Evolutionary conservation across 495 filamentous ascomycete species (phyloP).

Genomic region (Penicillium longicatenatum): DNA sequence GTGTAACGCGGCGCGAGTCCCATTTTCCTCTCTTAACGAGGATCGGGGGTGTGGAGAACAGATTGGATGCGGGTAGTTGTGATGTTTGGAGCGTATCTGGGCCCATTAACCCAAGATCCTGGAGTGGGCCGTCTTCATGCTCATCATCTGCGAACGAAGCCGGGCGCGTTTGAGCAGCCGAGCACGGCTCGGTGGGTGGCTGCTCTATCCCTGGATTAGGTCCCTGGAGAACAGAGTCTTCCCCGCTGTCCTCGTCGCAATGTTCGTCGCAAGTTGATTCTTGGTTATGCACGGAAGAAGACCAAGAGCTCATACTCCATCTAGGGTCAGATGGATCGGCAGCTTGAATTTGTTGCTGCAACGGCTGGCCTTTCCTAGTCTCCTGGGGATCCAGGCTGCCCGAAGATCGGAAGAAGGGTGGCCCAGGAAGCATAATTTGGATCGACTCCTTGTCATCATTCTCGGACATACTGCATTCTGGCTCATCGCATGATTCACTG

Average conservation of each 20-base stretch:
- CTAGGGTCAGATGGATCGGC: constrained; percentile 34
- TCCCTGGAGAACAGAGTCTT: constrained; percentile 6
- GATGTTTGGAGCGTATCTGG: constrained; percentile 19
- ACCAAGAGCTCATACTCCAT: constrained; percentile 58
- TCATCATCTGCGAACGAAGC: constrained; percentile 23
- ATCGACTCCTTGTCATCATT: constrained; percentile 60
- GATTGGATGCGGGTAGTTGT: constrained; percentile 5
- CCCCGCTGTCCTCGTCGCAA: constrained; percentile 36
- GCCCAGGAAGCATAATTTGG: constrained; percentile 58
- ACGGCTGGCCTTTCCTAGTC: constrained; percentile 22
- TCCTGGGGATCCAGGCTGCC: constrained; percentile 37
- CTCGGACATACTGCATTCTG: constrained; percentile 54
- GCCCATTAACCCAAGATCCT: constrained; percentile 22
- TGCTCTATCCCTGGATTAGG: background rate
- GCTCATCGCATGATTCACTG: constrained; percentile 50
- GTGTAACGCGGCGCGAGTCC: constrained; percentile 55
- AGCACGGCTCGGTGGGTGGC: constrained; percentile 15
- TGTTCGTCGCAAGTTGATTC: constrained; percentile 41
- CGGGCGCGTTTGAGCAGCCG: constrained; percentile 25
- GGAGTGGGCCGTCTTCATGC: constrained; percentile 23
- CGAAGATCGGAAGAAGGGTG: constrained; percentile 39
- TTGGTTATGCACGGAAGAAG: constrained; percentile 46
- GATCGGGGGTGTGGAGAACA: constrained; percentile 40
- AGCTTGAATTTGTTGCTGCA: constrained; percentile 8
- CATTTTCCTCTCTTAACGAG: constrained; percentile 53